These are phyloP conservation scores for Neonectria punicea DNA, from an alignment of 2,329 filamentous ascomycete genomes.

Conservation along the genomic window DNA sequence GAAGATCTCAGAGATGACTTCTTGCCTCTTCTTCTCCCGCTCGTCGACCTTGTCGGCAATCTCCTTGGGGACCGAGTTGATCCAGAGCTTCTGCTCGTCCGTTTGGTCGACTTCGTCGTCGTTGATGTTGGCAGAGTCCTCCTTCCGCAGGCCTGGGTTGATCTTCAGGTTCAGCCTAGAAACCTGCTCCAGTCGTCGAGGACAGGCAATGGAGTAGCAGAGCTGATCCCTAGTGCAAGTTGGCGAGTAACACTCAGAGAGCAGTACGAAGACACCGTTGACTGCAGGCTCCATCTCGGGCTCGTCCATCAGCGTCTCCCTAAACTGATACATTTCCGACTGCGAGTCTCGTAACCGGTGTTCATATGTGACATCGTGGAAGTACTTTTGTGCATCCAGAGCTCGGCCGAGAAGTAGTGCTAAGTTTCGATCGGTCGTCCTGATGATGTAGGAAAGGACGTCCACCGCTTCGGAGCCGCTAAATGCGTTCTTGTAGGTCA, in stretches of 20 bases:
- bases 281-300: conserved; percentile 77
- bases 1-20: conserved; percentile 98
- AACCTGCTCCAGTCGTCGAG: conserved; percentile 91
- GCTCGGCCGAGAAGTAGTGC: conserved; percentile 90
- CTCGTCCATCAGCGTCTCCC: conserved; percentile 89
- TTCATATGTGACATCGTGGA: conserved; percentile 98
- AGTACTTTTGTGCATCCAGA: conserved; percentile 97
- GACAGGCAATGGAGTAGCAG: conserved; percentile 98
- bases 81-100: conserved; percentile 98
- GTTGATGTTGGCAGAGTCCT: conserved; percentile 66
- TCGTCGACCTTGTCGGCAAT: conserved; percentile 90
- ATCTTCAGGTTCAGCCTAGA: conserved; percentile 93
- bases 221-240: conserved; percentile 95
- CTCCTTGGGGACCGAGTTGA: conserved; percentile 97
- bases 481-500: conserved; percentile 97
- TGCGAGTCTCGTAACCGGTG: conserved; percentile 94
- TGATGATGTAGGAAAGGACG: conserved; percentile 94
- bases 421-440: conserved; percentile 94
- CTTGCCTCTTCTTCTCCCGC: conserved; percentile 95
- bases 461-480: conserved; percentile 96
- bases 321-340: conserved; percentile 96
- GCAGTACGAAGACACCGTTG: conserved; percentile 94
- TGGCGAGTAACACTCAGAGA: conserved; percentile 97
- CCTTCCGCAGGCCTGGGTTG: conserved; percentile 82
- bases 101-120: conserved; percentile 87